phyloP scores from a whole-genome alignment of 2,329 filamentous ascomycete genomes.

The Stagonosporopsis cucurbitacearum region DNA sequence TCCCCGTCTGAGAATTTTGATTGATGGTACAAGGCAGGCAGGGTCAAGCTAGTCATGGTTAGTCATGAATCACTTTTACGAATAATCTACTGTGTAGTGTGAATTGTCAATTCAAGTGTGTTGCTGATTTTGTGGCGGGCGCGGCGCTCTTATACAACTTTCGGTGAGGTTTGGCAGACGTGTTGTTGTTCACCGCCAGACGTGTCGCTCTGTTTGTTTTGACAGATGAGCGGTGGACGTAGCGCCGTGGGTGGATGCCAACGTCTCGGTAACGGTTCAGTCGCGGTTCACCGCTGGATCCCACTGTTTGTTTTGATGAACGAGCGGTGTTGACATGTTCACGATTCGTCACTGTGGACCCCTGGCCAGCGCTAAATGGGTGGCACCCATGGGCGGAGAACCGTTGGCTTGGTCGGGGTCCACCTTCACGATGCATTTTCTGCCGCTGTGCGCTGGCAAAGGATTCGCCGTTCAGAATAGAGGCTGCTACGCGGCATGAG shows the following conservation, averaged over 20 bases:
- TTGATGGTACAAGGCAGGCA: slow-evolving; percentile 1
- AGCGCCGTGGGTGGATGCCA: slow-evolving; percentile 11
- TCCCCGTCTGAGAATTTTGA: background rate
- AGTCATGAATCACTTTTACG: background rate
- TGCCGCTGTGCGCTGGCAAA: slow-evolving; percentile 20
- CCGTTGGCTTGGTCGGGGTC: slow-evolving; percentile 15
- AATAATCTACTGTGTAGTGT: background rate
- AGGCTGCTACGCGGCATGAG: slow-evolving; percentile 7
- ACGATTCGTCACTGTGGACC: slow-evolving; percentile 11
- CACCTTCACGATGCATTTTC: slow-evolving; percentile 15
- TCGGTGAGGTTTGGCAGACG: slow-evolving; percentile 3
- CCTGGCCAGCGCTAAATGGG: slow-evolving; percentile 11
- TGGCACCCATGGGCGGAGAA: slow-evolving; percentile 12
- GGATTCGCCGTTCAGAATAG: slow-evolving; percentile 15
- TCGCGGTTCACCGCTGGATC: slow-evolving; percentile 20
- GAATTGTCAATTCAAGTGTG: background rate
- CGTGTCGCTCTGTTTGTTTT: slow-evolving; percentile 15
- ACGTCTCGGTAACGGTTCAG: slow-evolving; percentile 19
- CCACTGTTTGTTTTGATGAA: slow-evolving; percentile 19
- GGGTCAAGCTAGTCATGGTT: background rate
- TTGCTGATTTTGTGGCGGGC: background rate
- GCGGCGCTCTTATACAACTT: slow-evolving; percentile 8
- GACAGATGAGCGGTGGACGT: slow-evolving; percentile 19
- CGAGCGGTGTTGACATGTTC: slow-evolving; percentile 21
- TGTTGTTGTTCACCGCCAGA: slow-evolving; percentile 17